These are phyloP conservation scores for Ophiobolus disseminans DNA, from an alignment of 2,329 filamentous ascomycete species.

Conservation along the genomic window DNA sequence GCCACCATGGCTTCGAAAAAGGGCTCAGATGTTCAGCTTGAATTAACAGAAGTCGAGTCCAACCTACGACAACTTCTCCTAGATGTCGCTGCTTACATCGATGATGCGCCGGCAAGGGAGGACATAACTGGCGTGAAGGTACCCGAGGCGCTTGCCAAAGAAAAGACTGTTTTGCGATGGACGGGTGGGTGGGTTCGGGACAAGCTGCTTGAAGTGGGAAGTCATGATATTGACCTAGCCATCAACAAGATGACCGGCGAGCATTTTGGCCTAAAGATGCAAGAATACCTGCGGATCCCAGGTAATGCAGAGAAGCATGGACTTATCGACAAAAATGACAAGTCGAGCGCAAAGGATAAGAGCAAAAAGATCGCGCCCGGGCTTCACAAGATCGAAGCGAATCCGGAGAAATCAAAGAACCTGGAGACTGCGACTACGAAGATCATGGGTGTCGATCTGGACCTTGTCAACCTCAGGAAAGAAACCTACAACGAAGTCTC, in stretches of 20 bases:
- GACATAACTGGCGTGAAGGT: conserved; percentile 44
- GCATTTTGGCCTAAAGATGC: conserved; percentile 73
- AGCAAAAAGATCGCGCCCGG: conserved; percentile 68
- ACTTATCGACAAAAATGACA: conserved; percentile 50
- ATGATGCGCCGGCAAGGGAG: conserved; percentile 47
- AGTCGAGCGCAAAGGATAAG: conserved; percentile 51
- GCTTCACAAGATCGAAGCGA: conserved; percentile 87
- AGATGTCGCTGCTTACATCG: conserved; percentile 77
- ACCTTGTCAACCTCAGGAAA: conserved; percentile 92
- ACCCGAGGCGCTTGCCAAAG: conserved; percentile 54
- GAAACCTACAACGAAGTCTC: conserved; percentile 91
- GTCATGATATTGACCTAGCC: conserved; percentile 83
- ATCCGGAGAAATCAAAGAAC: conserved; percentile 96
- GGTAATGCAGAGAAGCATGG: conserved; percentile 68
- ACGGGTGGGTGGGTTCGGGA: conserved; percentile 89
- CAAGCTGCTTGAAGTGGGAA: conserved; percentile 74
- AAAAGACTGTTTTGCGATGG: conserved; percentile 70
- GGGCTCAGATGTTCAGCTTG: conserved; percentile 47
- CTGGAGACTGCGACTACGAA: conserved; percentile 88
- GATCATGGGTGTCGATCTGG: conserved; percentile 85
- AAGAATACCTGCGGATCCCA: conserved; percentile 69
- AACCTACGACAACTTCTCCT: conserved; percentile 78
- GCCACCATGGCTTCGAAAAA: conserved; percentile 36
- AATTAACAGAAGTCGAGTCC: conserved; percentile 73
- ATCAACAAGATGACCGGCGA: conserved; percentile 87